phyloP scores from a whole-genome alignment of 2,329 filamentous ascomycete genomes.

The Pestalotiopsis fici region DNA sequence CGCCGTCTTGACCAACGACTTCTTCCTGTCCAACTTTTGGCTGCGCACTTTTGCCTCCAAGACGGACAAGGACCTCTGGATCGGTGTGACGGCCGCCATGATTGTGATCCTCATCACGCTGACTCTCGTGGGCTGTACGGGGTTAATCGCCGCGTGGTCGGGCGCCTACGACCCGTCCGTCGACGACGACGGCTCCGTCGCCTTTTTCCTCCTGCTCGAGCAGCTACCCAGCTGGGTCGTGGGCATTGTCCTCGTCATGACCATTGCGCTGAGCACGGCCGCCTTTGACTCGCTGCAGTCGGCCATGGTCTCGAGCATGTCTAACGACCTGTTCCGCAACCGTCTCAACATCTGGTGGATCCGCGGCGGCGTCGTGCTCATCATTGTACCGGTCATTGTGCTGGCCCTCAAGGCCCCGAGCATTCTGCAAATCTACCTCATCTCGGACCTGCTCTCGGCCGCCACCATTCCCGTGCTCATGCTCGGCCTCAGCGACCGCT shows the following conservation, averaged over 20 bases:
- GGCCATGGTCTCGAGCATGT: slow-evolving; percentile 82
- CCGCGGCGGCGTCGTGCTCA: slow-evolving; percentile 65
- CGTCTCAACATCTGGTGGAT: slow-evolving; percentile 75
- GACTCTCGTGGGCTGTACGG: slow-evolving; percentile 71
- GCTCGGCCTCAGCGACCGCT: slow-evolving; percentile 66
- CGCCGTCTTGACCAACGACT: slow-evolving; percentile 80
- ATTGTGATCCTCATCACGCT: slow-evolving; percentile 68
- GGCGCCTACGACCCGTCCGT: slow-evolving; percentile 64
- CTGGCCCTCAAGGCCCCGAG: slow-evolving; percentile 74
- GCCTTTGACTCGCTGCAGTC: slow-evolving; percentile 81
- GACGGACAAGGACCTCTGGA: slow-evolving; percentile 75
- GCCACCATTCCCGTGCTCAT: slow-evolving; percentile 74
- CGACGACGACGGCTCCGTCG: slow-evolving; percentile 61
- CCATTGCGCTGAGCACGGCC: slow-evolving; percentile 73
- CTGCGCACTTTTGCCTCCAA: slow-evolving; percentile 79
- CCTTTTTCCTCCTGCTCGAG: slow-evolving; percentile 75
- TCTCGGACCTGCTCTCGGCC: slow-evolving; percentile 78
- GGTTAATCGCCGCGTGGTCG: slow-evolving; percentile 77
- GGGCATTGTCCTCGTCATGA: slow-evolving; percentile 79
- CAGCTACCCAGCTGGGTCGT: slow-evolving; percentile 79
- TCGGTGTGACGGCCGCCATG: slow-evolving; percentile 71
- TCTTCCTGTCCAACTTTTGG: slow-evolving; percentile 85
- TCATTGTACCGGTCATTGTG: slow-evolving; percentile 75
- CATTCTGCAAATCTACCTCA: slow-evolving; percentile 80
- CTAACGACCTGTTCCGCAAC: slow-evolving; percentile 85